Evolutionary conservation across 768 basidiomycete genomes (phyloP), one percentile per base, ranked within the genome.

Genomic region (Leucocoprinus sp.): DNA sequence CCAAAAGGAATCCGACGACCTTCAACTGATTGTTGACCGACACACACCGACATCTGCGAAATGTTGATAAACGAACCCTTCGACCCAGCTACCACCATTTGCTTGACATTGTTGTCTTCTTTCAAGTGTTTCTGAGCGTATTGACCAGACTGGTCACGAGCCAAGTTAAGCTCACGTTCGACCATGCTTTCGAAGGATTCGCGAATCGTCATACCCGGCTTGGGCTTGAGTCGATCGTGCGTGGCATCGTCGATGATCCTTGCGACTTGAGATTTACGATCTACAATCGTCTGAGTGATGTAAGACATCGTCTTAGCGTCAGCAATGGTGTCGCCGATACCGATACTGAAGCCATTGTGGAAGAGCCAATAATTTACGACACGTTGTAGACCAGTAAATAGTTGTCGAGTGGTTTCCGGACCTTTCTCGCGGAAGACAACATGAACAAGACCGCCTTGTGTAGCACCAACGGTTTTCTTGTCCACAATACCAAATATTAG

Each of bases 1-100:
- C 96, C 96, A 62, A 95, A 98, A 0, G 95, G 93, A 54, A 98
- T 96, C 50, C 96, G 93, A 55, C 90, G 90, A 54, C 96, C 96
- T 65, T 98, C 96, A 42, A 99, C 95, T 55, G 82, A 85, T 68
- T 98, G 95, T 66, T 98, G 96, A 19, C 96, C 96, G 33, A 99
- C 96, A 72, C 93, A 93, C 46, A 93, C 93, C 14, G 95, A 95
- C 96, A 98, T 98, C 67, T 99, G 96, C 8, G 96, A 98, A 57
- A 99, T 97, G 65, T 99, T 99, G 76, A 98, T 99, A 73, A 92
- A 93, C 0, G 93, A 93, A 65, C 93, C 93, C 66, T 99, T 98
- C 9, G 96, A 96, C 19, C 96, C 96, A 8, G 96, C 93, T 5
- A 95, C 91, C 59, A 98, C 95, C 96, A 99, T 99, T 76, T 98